phyloP scores from a whole-genome alignment of 202 grass and related monocot genomes.

The Panicum virgatum region DNA sequence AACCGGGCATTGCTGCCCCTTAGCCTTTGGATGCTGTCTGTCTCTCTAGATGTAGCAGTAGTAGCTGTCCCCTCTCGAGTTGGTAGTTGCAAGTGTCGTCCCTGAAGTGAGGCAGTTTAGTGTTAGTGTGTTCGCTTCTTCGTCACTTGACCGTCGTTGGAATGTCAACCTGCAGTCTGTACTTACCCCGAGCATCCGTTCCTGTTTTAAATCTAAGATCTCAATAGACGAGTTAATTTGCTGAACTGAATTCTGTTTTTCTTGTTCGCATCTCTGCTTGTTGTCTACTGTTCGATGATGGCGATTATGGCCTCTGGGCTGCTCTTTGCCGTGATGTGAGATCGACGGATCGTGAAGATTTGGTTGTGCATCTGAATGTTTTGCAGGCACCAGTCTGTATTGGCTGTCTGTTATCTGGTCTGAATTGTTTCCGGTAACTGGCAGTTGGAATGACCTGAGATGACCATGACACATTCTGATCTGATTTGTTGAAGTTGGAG shows the following conservation, averaged over 20 bases:
- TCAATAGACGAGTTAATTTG: not conserved
- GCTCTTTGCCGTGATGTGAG: not conserved
- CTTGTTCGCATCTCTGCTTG: not conserved
- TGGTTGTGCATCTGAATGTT: not conserved
- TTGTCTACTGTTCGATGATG: too few species aligned
- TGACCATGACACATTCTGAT: not conserved
- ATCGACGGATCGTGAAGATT: not conserved
- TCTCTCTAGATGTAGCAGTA: slow-evolving; percentile 15
- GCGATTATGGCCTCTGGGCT: too few species aligned
- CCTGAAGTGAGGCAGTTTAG: slow-evolving; percentile 16
- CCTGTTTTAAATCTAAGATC: slow-evolving; percentile 29
- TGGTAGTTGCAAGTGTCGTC: slow-evolving; percentile 16
- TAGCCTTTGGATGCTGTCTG: slow-evolving; percentile 1
- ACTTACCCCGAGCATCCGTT: slow-evolving; percentile 13
- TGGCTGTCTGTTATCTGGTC: too few species aligned
- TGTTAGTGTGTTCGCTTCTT: slow-evolving; percentile 30
- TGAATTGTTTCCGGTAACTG: not conserved
- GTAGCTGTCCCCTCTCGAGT: not conserved
- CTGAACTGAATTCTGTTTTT: not conserved
- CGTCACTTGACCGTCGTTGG: not conserved
- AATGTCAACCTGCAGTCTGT: slow-evolving; percentile 9
- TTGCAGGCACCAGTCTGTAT: too few species aligned
- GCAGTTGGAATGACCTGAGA: not conserved
- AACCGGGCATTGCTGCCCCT: not conserved
- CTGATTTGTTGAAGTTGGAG: not conserved